Evolutionary conservation across 1,284 basidiomycete species (phyloP).

Genomic region (Schizophyllum amplum): DNA sequence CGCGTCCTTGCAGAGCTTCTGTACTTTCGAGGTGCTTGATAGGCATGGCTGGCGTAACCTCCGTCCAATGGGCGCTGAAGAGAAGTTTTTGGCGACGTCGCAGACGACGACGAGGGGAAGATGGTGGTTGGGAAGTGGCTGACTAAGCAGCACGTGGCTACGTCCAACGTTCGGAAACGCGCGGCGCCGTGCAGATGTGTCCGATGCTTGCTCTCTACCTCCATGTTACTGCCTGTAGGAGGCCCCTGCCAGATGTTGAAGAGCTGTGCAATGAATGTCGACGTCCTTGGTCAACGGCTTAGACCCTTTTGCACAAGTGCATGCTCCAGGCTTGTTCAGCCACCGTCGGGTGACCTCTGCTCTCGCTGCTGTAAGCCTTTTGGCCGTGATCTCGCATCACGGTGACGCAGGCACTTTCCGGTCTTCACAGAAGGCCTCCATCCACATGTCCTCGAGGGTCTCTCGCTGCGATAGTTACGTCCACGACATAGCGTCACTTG

Average conservation of each 20-base stretch:
- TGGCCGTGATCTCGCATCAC: neutral
- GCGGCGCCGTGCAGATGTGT: neutral
- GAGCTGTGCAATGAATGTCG: too few species aligned
- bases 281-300: too few species aligned
- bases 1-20: slow-evolving; percentile 13
- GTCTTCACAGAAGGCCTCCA: neutral
- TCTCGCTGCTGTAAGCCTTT: neutral
- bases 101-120: slow-evolving; percentile 3
- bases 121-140: neutral
- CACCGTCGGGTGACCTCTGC: neutral
- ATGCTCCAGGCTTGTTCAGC: too few species aligned
- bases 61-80: neutral
- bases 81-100: slow-evolving; percentile 2
- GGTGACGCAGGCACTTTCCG: neutral
- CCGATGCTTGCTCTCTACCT: neutral
- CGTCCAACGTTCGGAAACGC: neutral
- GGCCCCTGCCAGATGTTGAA: too few species aligned
- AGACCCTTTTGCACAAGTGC: too few species aligned
- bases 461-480: neutral
- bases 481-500: neutral
- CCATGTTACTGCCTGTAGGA: too few species aligned
- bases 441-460: too few species aligned
- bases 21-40: slow-evolving; percentile 49
- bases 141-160: neutral
- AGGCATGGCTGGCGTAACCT: slow-evolving; percentile 27